Evolutionary conservation across 179 eudicot species (phyloP).

Genomic region (Amaranthus tricolor): DNA sequence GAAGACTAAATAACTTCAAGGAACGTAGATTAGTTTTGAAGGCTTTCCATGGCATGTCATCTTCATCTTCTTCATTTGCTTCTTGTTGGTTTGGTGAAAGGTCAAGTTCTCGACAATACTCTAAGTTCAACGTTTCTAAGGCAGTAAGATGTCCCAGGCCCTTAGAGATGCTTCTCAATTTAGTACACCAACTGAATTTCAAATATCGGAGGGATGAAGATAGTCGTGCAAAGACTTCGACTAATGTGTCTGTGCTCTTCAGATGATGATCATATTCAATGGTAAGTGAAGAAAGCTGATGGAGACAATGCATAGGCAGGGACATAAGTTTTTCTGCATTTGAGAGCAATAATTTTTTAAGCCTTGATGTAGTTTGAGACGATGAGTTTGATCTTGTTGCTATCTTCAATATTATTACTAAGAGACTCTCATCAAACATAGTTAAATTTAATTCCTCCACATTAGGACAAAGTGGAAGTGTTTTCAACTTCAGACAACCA

Average conservation of each 20-base stretch:
- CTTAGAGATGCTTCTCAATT: too few species aligned
- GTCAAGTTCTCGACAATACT: too few species aligned
- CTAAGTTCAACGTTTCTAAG: too few species aligned
- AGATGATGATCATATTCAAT: neutral
- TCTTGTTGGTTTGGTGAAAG: neutral
- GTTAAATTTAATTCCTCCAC: too few species aligned
- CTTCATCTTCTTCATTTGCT: slow-evolving; percentile 16
- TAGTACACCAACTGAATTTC: neutral
- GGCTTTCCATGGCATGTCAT: too few species aligned
- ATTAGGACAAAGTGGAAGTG: too few species aligned
- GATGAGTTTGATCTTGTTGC: neutral
- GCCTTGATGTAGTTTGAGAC: neutral
- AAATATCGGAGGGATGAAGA: slow-evolving; percentile 11
- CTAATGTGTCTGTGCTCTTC: neutral
- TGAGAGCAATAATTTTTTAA: slow-evolving; percentile 12
- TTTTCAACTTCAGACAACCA: too few species aligned
- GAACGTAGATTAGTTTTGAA: too few species aligned
- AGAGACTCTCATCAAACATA: too few species aligned
- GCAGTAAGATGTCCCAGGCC: too few species aligned
- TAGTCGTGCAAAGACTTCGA: slow-evolving; percentile 19
- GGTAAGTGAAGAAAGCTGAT: slow-evolving; percentile 15
- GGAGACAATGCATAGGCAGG: slow-evolving; percentile 18
- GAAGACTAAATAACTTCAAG: neutral
- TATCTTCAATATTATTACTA: too few species aligned
- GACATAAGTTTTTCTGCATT: slow-evolving; percentile 14